Base-by-base conservation (phyloP, 768 basidiomycete species). In the Hirschioporus abietinus region DNA sequence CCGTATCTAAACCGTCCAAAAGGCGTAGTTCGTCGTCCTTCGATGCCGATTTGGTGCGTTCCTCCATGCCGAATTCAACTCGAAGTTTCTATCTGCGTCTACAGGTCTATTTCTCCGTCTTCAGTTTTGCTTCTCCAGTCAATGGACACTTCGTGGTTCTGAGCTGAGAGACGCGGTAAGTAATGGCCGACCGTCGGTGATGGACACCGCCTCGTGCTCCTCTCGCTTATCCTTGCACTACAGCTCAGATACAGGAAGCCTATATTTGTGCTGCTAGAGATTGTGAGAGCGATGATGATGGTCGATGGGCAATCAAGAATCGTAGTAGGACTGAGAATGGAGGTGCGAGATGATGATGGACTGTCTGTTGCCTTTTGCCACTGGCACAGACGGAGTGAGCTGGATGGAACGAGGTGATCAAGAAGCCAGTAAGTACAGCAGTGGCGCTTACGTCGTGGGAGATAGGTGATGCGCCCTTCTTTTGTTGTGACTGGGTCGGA, bases 361-460 rank as follows among this genome's bases (percentile, higher is more conserved):
- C 20, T 6, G 3, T 12, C 20, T 52, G 42, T 15, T 52, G 42
- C 42, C 42, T 52, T 52, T 52, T 52, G 42, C 15, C 42, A 52
- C 12, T 52, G 42, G 20, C 12, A 52, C 42, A 2, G 42, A 52
- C 42, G 42, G 42, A 52, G 42, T 52, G 42, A 52, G 42, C 42
- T 52, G 42, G 42, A 52, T 52, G 20, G 42, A 52, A 52, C 20
- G 42, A 52, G 42, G 42, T 52, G 42, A 52, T 20, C 42, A 52
- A 52, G 42, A 52, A 52, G 42, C 42, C 42, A 52, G 42, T 12
- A 52, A 52, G 42, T 12, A 52, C 42, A 52, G 42, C 42, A 52
- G 42, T 52, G 42, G 42, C 42, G 42, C 42, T 52, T 52, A 52
- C 42, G 42, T 52, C 42, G 42, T 52, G 42, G 42, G 42, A 52